A percentile compares a stretch with the other conserved stretches of the same genome.
These are phyloP conservation scores for Yamadazyma conglobata DNA, from an alignment of 1,139 yeast species.

Conservation along the genomic window DNA sequence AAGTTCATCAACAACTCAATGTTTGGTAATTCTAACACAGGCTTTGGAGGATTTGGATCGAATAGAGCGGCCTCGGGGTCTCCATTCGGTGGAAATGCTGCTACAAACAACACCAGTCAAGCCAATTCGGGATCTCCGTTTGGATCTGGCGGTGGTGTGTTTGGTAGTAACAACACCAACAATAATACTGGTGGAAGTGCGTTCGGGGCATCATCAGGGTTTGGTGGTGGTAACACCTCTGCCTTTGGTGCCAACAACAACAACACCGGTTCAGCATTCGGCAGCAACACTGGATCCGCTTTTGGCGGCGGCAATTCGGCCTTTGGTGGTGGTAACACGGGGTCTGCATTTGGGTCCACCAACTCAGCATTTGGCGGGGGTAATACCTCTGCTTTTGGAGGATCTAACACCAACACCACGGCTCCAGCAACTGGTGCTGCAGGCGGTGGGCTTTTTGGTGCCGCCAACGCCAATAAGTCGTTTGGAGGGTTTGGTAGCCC, in stretches of 20 bases:
- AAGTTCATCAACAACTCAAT: conserved; percentile 17
- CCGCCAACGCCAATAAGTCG: conserved; percentile 15
- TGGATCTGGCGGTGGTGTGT: conserved; percentile 14
- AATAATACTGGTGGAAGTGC: conserved; percentile 8
- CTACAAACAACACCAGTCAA: conserved; percentile 16
- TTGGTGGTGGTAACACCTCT: not conserved
- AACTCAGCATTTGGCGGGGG: conserved; percentile 22
- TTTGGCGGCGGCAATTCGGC: conserved; percentile 17
- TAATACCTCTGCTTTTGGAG: conserved; percentile 12
- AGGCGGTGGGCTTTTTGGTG: conserved; percentile 26
- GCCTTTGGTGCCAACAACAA: conserved; percentile 1
- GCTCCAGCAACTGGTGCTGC: conserved; percentile 14
- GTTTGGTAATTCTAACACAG: conserved; percentile 50
- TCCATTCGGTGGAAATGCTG: conserved; percentile 30
- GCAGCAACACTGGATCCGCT: conserved; percentile 13
- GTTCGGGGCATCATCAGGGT: conserved; percentile 9
- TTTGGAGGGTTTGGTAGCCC: conserved; percentile 27
- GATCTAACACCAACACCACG: conserved; percentile 8
- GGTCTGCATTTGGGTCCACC: conserved; percentile 11
- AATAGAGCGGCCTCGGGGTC: conserved; percentile 25
- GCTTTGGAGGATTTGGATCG: conserved; percentile 63
- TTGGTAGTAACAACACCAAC: conserved; percentile 18
- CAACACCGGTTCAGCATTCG: conserved; percentile 4
- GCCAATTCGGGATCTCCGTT: conserved; percentile 20
- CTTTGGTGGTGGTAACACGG: conserved; percentile 3